These are phyloP conservation scores for Ganoderma sinense DNA, from an alignment of 1,284 basidiomycete genomes.

Conservation along the genomic window DNA sequence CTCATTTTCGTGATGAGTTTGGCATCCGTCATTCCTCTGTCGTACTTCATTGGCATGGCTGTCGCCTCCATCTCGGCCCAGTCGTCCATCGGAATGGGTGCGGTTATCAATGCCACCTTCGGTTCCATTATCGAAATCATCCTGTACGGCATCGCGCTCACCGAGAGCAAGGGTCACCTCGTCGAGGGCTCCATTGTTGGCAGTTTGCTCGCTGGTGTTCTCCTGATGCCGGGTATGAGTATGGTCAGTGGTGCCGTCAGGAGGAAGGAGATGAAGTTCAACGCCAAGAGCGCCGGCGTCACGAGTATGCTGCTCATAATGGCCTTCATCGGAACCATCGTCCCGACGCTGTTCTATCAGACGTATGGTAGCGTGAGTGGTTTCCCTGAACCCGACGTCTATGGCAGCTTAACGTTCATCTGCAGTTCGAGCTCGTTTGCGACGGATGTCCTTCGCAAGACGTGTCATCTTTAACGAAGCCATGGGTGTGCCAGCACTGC, in stretches of 20 bases:
- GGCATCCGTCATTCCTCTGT: conserved; percentile 94
- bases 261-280: conserved; percentile 97
- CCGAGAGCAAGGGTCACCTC: conserved; percentile 89
- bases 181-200: conserved; percentile 99
- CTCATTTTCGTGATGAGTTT: conserved; percentile 90
- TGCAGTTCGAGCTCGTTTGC: conserved; percentile 92
- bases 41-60: conserved; percentile 99
- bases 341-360: conserved; percentile 98
- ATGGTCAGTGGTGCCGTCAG: conserved; percentile 96
- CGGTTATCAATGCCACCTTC: conserved; percentile 99
- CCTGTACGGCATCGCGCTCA: conserved; percentile 90
- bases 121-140: conserved; percentile 98
- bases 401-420: background rate
- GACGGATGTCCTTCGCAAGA: conserved; percentile 78
- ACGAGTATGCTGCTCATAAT: conserved; percentile 99
- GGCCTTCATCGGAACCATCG: conserved; percentile 97
- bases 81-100: conserved; percentile 98
- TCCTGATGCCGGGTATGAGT: conserved; percentile 96
- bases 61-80: conserved; percentile 99
- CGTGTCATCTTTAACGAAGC: conserved; percentile 44
- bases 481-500: conserved; percentile 92
- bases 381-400: conserved; percentile 11
- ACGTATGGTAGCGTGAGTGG: conserved; percentile 93
- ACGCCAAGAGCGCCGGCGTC: conserved; percentile 97
- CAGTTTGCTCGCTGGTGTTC: conserved; percentile 91